A percentile compares a stretch with the other conserved stretches of the same genome.
Evolutionary conservation across 2,329 filamentous ascomycete genomes (phyloP).

Genomic region (Penicillium decumbens): DNA sequence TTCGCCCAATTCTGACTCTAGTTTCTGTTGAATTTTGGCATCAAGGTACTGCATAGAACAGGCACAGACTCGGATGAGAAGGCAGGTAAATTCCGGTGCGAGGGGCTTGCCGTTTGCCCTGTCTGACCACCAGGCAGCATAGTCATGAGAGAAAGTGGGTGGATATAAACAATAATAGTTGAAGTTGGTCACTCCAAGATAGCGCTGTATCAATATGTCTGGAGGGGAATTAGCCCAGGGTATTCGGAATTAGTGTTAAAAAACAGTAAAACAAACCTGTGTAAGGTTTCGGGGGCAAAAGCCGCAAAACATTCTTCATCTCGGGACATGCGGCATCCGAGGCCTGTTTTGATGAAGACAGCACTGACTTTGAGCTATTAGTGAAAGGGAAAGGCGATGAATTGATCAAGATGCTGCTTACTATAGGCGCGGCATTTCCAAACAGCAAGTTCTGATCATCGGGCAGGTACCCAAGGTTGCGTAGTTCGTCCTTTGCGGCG

Average conservation of each 20-base stretch:
- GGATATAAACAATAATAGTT: constrained; percentile 48
- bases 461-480: constrained; percentile 9
- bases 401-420: neutral
- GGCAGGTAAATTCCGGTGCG: constrained; percentile 45
- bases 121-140: constrained; percentile 46
- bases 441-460: constrained; percentile 10
- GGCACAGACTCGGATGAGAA: constrained; percentile 46
- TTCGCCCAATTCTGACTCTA: constrained; percentile 45
- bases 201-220: constrained; percentile 48
- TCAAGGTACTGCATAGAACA: constrained; percentile 45
- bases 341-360: constrained; percentile 4
- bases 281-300: constrained; percentile 38
- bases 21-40: constrained; percentile 34
- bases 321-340: constrained; percentile 24
- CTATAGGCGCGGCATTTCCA: constrained; percentile 2
- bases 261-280: constrained; percentile 30
- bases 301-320: constrained; percentile 29
- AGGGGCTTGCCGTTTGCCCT: constrained; percentile 33
- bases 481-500: constrained; percentile 9
- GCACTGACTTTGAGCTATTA: neutral
- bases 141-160: constrained; percentile 44
- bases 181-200: constrained; percentile 44
- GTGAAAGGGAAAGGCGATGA: neutral
- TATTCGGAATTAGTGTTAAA: neutral
- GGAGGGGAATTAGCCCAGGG: constrained; percentile 1